Conservation (phyloP, 345 rosid species). For the Linum usitatissimum region DNA sequence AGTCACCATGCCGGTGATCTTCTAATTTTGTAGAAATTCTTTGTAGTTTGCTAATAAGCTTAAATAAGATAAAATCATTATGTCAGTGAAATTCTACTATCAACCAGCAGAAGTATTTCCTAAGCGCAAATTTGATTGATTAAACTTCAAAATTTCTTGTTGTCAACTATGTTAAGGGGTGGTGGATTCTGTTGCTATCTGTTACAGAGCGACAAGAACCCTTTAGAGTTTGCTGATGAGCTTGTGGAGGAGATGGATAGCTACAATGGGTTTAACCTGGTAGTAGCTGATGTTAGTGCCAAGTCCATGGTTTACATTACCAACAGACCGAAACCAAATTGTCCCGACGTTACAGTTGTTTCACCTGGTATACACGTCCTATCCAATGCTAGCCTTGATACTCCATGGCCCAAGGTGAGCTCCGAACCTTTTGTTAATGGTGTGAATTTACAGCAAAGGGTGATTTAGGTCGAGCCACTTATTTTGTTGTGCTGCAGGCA, state of each 20-base stretch:
- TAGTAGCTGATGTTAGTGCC: constrained; percentile 38
- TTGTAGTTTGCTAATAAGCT: too few relatives aligned
- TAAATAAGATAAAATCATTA: too few relatives aligned
- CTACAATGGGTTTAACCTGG: constrained; percentile 67
- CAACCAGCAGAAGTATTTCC: too few relatives aligned
- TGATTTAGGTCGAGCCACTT: neutral
- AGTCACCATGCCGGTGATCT: too few relatives aligned
- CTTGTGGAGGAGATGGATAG: constrained; percentile 30
- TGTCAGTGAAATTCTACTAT: too few relatives aligned
- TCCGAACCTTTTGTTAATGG: neutral
- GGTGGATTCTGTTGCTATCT: neutral
- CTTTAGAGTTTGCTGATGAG: constrained; percentile 50
- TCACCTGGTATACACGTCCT: constrained; percentile 69
- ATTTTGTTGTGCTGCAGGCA: constrained; percentile 27
- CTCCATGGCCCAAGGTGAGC: constrained; percentile 80
- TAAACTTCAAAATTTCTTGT: too few relatives aligned
- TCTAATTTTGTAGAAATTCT: too few relatives aligned
- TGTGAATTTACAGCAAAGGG: neutral
- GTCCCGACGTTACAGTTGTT: constrained; percentile 33
- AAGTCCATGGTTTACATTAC: constrained; percentile 60
- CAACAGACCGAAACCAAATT: constrained; percentile 38
- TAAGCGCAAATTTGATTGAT: too few relatives aligned
- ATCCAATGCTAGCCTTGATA: constrained; percentile 61
- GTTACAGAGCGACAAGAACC: constrained; percentile 49
- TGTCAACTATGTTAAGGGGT: neutral